These are phyloP conservation scores for Mucor sp. DNA, from an alignment of 371 early-diverging fungal genomes.

Conservation along the genomic window DNA sequence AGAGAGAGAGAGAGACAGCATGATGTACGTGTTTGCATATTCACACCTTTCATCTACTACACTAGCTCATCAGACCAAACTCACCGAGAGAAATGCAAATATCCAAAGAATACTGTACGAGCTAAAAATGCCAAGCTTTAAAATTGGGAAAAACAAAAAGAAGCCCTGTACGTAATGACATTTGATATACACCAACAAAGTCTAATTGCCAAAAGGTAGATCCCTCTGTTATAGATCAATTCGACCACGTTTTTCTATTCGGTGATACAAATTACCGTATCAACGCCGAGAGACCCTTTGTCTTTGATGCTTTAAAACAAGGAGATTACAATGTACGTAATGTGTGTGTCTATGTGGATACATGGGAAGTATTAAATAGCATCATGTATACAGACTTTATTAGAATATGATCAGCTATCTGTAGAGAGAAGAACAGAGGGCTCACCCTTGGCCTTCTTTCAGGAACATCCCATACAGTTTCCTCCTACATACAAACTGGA, in stretches of 20 bases:
- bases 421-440: conserved; percentile 46
- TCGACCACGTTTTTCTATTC: conserved; percentile 75
- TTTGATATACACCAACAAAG: background rate
- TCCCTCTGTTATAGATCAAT: conserved; percentile 44
- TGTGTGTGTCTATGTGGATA: background rate
- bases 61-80: conserved; percentile 39
- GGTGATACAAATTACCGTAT: conserved; percentile 86
- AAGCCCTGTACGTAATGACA: conserved; percentile 6
- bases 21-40: background rate
- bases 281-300: conserved; percentile 55
- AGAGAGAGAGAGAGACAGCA: background rate
- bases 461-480: conserved; percentile 82
- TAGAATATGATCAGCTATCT: conserved; percentile 65
- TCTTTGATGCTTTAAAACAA: conserved; percentile 50
- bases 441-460: conserved; percentile 62
- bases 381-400: conserved; percentile 40
- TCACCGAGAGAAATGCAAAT: conserved; percentile 43
- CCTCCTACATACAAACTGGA: conserved; percentile 90
- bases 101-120: conserved; percentile 40
- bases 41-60: background rate
- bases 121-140: conserved; percentile 34
- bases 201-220: conserved; percentile 9
- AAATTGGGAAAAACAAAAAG: conserved; percentile 13
- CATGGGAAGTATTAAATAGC: background rate
- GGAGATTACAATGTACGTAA: conserved; percentile 48